Evolutionary conservation across 768 basidiomycete species (phyloP).

Genomic region (Auricularia sp.): DNA sequence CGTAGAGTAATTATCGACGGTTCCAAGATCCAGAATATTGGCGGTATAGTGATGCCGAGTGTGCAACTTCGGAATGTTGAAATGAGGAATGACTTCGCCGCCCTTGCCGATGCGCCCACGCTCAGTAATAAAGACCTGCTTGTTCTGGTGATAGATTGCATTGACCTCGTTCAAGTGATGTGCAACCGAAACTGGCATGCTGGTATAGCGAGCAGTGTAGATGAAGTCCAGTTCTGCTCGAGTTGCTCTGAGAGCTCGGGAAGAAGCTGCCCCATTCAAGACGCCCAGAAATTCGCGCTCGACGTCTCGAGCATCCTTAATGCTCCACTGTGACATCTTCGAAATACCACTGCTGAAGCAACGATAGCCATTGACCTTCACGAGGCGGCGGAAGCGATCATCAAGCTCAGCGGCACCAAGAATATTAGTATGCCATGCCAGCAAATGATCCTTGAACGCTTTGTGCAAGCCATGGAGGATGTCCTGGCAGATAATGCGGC

Average conservation of each 20-base stretch:
- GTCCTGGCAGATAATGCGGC: slow-evolving; percentile 1
- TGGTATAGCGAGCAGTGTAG: background rate
- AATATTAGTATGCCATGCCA: slow-evolving; percentile 15
- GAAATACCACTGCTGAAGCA: slow-evolving; percentile 37
- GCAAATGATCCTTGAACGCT: slow-evolving; percentile 10
- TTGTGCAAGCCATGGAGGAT: slow-evolving; percentile 5
- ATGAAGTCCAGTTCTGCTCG: slow-evolving; percentile 4
- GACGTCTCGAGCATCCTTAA: slow-evolving; percentile 30
- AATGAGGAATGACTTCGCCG: slow-evolving; percentile 4
- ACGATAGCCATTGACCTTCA: slow-evolving; percentile 21
- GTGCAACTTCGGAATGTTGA: slow-evolving; percentile 15
- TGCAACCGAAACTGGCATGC: background rate
- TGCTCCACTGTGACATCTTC: slow-evolving; percentile 31
- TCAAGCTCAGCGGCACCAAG: slow-evolving; percentile 26
- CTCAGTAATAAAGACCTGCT: slow-evolving; percentile 1
- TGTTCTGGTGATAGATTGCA: background rate
- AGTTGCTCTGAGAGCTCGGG: background rate
- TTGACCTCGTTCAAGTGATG: background rate
- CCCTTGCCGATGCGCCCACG: background rate
- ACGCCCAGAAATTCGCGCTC: slow-evolving; percentile 19
- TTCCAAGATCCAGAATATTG: slow-evolving; percentile 6
- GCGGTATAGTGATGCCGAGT: slow-evolving; percentile 3
- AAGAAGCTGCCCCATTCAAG: slow-evolving; percentile 5
- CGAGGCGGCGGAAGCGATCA: slow-evolving; percentile 22
- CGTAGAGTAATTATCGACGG: slow-evolving; percentile 8